A percentile compares a stretch with the other conserved stretches of the same genome.
These are phyloP conservation scores for Colletotrichum sp. DNA, from an alignment of 2,329 filamentous ascomycete species.

Conservation along the genomic window DNA sequence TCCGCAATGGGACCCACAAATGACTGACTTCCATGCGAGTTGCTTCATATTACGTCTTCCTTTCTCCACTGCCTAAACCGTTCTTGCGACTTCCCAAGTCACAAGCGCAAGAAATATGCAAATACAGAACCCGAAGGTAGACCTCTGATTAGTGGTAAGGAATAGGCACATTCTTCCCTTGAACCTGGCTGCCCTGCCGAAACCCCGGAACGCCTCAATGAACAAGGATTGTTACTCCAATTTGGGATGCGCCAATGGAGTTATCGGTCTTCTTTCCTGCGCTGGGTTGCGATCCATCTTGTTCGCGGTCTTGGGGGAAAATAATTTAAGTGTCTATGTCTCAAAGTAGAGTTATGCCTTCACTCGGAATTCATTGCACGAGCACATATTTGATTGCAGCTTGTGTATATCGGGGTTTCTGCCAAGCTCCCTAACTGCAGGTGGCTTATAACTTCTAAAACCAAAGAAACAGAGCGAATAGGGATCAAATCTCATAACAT, in stretches of 20 bases:
- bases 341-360: neutral
- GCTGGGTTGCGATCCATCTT: neutral
- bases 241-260: neutral
- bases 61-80: neutral
- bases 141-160: neutral
- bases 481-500: accelerated
- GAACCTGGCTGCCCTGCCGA: neutral
- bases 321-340: neutral
- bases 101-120: neutral
- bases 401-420: neutral
- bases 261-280: neutral
- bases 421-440: neutral
- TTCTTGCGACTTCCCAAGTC: neutral
- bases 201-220: neutral
- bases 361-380: neutral
- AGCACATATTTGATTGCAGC: neutral
- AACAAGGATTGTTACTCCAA: neutral
- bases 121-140: neutral
- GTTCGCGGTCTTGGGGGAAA: neutral
- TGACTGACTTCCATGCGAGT: neutral
- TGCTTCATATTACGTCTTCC: neutral
- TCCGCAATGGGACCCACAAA: neutral
- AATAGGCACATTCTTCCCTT: neutral
- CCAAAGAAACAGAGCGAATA: neutral
- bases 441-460: neutral